A percentile compares a stretch with the other conserved stretches of the same genome.
Conservation (phyloP, 108 stramenopile species). For the Cyclotella atomus region DNA sequence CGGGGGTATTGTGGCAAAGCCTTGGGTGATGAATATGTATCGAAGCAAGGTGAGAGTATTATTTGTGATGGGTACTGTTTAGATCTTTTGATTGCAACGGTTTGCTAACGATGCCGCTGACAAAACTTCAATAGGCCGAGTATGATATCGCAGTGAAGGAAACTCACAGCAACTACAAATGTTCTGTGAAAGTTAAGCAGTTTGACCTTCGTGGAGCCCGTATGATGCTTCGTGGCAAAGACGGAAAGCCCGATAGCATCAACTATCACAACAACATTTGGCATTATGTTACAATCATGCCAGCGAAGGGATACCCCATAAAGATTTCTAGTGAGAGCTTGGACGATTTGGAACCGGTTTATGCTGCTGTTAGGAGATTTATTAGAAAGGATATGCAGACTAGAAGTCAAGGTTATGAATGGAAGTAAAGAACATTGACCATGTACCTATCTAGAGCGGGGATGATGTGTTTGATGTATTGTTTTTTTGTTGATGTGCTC, state of each 20-base stretch:
- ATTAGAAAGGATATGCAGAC: conserved; percentile 17
- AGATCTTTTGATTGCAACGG: too few species aligned
- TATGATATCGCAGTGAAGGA: conserved; percentile 50
- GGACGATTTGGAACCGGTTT: conserved; percentile 32
- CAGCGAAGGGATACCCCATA: conserved; percentile 33
- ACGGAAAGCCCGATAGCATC: conserved; percentile 16
- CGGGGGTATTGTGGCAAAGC: conserved; percentile 41
- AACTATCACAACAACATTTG: conserved; percentile 10
- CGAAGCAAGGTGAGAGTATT: conserved; percentile 42
- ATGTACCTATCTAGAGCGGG: too few species aligned
- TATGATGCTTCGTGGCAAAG: conserved; percentile 22
- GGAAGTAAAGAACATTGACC: not conserved
- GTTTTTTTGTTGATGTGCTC: too few species aligned
- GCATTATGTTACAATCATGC: conserved; percentile 40
- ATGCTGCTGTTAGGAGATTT: conserved; percentile 30
- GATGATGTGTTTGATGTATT: too few species aligned
- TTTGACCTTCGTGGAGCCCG: conserved; percentile 40
- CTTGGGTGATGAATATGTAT: conserved; percentile 44
- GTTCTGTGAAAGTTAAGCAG: conserved; percentile 52
- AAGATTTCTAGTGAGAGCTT: conserved; percentile 32
- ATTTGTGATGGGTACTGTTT: not conserved
- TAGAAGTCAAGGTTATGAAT: not conserved
- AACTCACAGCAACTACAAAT: conserved; percentile 21
- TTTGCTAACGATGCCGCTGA: too few species aligned
- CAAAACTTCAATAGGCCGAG: too few species aligned